A percentile compares a stretch with the other conserved stretches of the same genome.
Evolutionary conservation across 768 basidiomycete genomes (phyloP).

Genomic region (Boletus tylopilopsis): DNA sequence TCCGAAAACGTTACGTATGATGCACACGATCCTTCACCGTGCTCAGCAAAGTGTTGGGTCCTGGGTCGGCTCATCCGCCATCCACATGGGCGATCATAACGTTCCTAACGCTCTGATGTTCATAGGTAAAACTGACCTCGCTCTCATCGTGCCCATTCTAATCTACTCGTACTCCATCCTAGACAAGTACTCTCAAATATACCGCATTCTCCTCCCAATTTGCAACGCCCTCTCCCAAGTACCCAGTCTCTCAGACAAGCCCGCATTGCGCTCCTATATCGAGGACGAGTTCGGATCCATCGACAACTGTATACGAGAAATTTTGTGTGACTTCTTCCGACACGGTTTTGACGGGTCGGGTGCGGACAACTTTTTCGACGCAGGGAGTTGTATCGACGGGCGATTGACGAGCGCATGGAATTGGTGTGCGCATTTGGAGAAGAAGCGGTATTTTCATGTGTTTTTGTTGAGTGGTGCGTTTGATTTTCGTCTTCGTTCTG

Average conservation of each 20-base stretch:
- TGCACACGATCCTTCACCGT: constrained; percentile 82
- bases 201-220: constrained; percentile 84
- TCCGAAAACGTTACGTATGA: constrained; percentile 87
- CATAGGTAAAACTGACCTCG: constrained; percentile 45
- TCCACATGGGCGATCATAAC: constrained; percentile 85
- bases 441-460: constrained; percentile 79
- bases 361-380: constrained; percentile 90
- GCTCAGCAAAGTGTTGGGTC: constrained; percentile 77
- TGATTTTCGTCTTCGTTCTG: neutral
- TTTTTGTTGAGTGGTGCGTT: constrained; percentile 71
- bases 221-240: constrained; percentile 79
- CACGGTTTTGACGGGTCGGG: constrained; percentile 89
- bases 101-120: constrained; percentile 68
- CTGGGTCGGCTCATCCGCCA: constrained; percentile 85
- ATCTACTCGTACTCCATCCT: neutral
- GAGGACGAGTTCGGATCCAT: constrained; percentile 78
- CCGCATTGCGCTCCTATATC: constrained; percentile 70
- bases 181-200: constrained; percentile 91
- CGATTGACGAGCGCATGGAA: constrained; percentile 89
- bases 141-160: neutral
- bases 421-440: constrained; percentile 84
- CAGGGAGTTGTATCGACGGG: constrained; percentile 81
- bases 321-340: constrained; percentile 80
- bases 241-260: constrained; percentile 59
- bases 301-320: constrained; percentile 65